Base-by-base conservation (phyloP, 306 rosid species). In the Acacia confusa region DNA sequence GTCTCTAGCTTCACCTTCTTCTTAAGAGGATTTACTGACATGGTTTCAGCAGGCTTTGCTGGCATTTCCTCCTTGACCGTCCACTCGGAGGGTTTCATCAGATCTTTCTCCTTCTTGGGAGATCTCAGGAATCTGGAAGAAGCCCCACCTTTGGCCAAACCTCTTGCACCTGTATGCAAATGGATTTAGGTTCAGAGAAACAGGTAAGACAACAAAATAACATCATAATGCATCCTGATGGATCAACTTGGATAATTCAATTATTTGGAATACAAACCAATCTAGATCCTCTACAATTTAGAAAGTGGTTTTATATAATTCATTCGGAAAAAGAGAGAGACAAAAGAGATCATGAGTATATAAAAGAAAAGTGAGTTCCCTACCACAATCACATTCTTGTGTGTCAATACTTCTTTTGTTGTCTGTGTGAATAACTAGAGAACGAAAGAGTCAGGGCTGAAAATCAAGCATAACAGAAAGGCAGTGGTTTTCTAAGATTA, bases 1-100 rank as follows among this genome's bases (percentile, higher is more conserved):
- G 52, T 45, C 1, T 79, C 81, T 43, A 78, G 74, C 74, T 79
- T 88, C 66, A 50, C 66, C 81, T 64, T 86, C 73, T 53, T 53
- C 60, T 89, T 81, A 24, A 81, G 16, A 22, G 84, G 83, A 38
- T 74, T 82, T 80, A 9, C 78, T 77, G 6, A 9, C 58, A 68
- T 68, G 27, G 65, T 25, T 7, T 81, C 81, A 52, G 3, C 58
- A 50, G 22, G 58, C 22, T 22, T 17, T 6, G 58, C 32, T 32
- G 55, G 63, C 73, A 63, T 75, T 50, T 60, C 34, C 30, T 71
- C 81, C 36, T 69, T 79, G 22, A 44, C 24, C 2, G 10, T 19
- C 58, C 17, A 45, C 52, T 45, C 52, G 1, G 52, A 45, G 52
- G 52, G 17, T 20, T 17, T 52, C 83, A 22, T 40, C 6, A 65